A percentile compares a stretch with the other conserved stretches of the same genome.
Conservation (phyloP, 2,329 filamentous ascomycete species). For the Eutypella sp. region DNA sequence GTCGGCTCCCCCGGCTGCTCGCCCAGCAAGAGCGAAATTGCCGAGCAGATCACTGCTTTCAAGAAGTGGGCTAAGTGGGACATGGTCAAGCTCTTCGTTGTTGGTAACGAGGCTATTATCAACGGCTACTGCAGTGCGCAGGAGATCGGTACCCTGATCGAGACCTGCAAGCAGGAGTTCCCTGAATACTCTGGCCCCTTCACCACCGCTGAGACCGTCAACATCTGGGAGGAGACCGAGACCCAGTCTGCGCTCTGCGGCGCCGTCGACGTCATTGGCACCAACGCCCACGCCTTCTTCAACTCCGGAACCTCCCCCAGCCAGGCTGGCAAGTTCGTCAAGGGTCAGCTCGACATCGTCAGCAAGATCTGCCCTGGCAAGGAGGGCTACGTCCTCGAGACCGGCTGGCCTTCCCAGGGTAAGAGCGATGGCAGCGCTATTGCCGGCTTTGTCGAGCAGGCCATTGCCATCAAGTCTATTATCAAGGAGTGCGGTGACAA, state of each 20-base stretch:
- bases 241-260: slow-evolving; percentile 59
- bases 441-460: slow-evolving; percentile 64
- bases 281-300: slow-evolving; percentile 95
- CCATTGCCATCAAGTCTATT: slow-evolving; percentile 67
- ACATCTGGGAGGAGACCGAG: slow-evolving; percentile 65
- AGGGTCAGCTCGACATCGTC: slow-evolving; percentile 66
- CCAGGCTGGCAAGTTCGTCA: slow-evolving; percentile 71
- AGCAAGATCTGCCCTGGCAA: slow-evolving; percentile 64
- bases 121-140: slow-evolving; percentile 60
- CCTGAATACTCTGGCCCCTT: slow-evolving; percentile 68
- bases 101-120: slow-evolving; percentile 89
- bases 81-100: slow-evolving; percentile 71
- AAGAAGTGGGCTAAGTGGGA: slow-evolving; percentile 69
- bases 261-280: slow-evolving; percentile 71
- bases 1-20: slow-evolving; percentile 59
- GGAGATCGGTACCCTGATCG: slow-evolving; percentile 68
- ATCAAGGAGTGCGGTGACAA: slow-evolving; percentile 58
- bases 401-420: slow-evolving; percentile 78
- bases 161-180: slow-evolving; percentile 60
- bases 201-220: slow-evolving; percentile 84
- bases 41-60: slow-evolving; percentile 70
- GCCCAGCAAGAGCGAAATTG: slow-evolving; percentile 55
- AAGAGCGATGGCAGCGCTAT: slow-evolving; percentile 66
- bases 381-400: slow-evolving; percentile 78
- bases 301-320: slow-evolving; percentile 61